Evolutionary conservation across 2,329 filamentous ascomycete genomes (phyloP), one percentile per base, ranked within the genome.

Genomic region (Cordyceps cateniannulata): DNA sequence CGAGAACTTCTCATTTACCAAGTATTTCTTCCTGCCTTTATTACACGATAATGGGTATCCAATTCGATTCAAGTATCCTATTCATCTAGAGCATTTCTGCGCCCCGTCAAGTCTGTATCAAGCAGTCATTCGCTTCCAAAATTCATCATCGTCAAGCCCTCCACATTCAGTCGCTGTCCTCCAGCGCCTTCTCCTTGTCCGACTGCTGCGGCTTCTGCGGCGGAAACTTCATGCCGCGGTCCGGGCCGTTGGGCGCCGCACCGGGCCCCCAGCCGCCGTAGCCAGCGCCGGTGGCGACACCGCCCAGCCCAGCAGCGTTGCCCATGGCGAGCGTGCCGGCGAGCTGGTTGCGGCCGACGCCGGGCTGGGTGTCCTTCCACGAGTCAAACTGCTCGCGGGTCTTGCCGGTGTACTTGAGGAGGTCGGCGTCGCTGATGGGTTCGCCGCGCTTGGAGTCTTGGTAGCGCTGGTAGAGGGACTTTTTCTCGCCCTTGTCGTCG

Each of bases 361-460:
- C 75, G 1, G 76, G 75, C 27, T 69, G 66, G 4, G 66, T 67
- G 25, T 71, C 72, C 49, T 59, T 59, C 48, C 40, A 71, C 2
- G 63, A 62, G 24, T 65, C 60, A n/a, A 72, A 64, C 62, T 71
- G 63, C 0, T 53, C 66, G 16, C 65, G 66, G 25, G 66, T 65
- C 65, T 71, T 77, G 65, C 76, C 76, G 38, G 75, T 77, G 69
- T 76, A 76, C 63, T 76, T 76, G 29, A 69, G 54, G 29, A 78
- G 64, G 62, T 76, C 75, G 12, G 74, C 73, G 61, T 77, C 75
- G 63, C 69, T 73, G 50, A 75, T 69, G 24, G 67, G 65, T 12
- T 61, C 56, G 50, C 68, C 65, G 42, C 65, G 66, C 64, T 74
- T 75, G 47, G 69, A 67, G 50, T 70, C 69, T 55, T 71, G 68